Evolutionary conservation across 2,329 filamentous ascomycete species (phyloP).

Genomic region (Penicillium sp.): DNA sequence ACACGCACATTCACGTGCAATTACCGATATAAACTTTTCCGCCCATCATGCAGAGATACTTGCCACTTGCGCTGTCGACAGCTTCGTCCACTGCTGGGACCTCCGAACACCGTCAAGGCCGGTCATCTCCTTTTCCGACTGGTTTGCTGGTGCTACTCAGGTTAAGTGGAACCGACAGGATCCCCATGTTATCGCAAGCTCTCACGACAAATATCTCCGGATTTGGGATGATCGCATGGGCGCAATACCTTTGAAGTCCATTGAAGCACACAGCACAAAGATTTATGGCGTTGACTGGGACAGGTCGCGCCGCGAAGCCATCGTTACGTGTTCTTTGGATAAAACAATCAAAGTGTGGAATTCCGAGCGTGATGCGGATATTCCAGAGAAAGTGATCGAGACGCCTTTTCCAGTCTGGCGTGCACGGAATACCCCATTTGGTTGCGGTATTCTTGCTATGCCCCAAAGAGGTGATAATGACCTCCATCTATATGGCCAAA

Average conservation of each 20-base stretch:
- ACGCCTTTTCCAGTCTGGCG: conserved; percentile 88
- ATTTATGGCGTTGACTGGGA: conserved; percentile 98
- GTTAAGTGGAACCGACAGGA: conserved; percentile 93
- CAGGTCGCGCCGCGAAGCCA: conserved; percentile 63
- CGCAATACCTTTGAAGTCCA: conserved; percentile 73
- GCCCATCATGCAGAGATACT: conserved; percentile 86
- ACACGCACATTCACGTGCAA: conserved; percentile 79
- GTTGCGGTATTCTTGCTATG: conserved; percentile 81
- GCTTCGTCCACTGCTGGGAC: conserved; percentile 91
- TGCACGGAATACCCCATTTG: conserved; percentile 86
- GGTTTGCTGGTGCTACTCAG: conserved; percentile 89
- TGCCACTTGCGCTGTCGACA: conserved; percentile 87
- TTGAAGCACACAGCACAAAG: conserved; percentile 84
- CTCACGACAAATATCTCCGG: conserved; percentile 80
- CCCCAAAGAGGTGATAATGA: conserved; percentile 83
- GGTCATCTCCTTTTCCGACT: conserved; percentile 80
- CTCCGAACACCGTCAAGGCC: conserved; percentile 69
- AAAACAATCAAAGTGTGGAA: conserved; percentile 95
- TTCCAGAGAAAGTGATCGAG: conserved; percentile 70
- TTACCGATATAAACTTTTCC: conserved; percentile 95
- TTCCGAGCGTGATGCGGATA: conserved; percentile 60
- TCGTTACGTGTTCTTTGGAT: conserved; percentile 87
- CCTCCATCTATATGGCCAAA: conserved; percentile 76
- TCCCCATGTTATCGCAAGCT: conserved; percentile 80
- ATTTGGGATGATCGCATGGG: conserved; percentile 88